Base-by-base conservation (phyloP, 2,329 filamentous ascomycete species). In the Hypoxylon rubiginosum region DNA sequence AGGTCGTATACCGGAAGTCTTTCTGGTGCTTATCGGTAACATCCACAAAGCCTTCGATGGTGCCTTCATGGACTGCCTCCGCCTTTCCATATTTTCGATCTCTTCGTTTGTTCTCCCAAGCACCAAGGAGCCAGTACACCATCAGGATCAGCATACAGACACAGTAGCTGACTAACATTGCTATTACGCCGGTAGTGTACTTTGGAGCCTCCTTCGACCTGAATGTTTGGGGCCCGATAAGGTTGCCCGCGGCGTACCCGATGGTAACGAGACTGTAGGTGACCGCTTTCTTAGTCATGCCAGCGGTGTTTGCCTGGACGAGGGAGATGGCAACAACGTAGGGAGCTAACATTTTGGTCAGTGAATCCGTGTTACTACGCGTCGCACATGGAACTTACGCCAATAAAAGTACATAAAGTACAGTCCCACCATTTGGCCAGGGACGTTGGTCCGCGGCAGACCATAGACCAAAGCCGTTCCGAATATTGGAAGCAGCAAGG, bases 141-240 rank as follows among this genome's bases (percentile, higher is more conserved):
- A 71, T 65, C 49, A 80, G 72, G 19, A 80, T 60, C 8, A 71
- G 49, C 49, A 79, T 77, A 39, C 75, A 76, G 8, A 68, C 69
- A 60, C 77, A 78, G 53, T 79, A 80, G 41, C 76, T 75, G 1
- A 71, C 69, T 19, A 80, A 59, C 77, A 80, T 80, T 3, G 78
- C 73, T 26, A 78, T 67, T 24, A 80, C 77, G 2, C 78, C 77
- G 7, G 76, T 75, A 1, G 75, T 79, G 53, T 81, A 81, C 45
- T 71, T 76, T 0, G 80, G 80, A 1, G 79, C 79, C 57, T 82
- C 78, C 26, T 76, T 73, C 11, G 73, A 73, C 15, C 77, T 74
- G 64, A 82, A 82, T 0, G 79, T 81, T 67, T 81, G 80, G 1
- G 80, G 80, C 0, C 80, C 81, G 53, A 82, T 81, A 1, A 82